Conservation (phyloP, 805 yeast species). For the Metschnikowia chrysomelidarum region DNA sequence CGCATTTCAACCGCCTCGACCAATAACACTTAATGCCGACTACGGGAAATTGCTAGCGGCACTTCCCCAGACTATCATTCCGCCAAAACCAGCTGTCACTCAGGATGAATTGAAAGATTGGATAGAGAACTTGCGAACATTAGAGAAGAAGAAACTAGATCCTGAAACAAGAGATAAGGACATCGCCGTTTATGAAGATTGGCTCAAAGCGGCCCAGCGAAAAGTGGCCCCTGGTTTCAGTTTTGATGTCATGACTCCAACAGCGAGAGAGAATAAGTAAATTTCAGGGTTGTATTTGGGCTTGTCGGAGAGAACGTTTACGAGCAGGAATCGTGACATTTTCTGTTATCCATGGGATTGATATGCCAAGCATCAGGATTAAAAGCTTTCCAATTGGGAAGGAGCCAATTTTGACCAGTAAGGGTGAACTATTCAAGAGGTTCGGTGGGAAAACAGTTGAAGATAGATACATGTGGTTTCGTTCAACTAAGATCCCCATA, state of each 20-base stretch:
- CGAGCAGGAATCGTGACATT: no score
- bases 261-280: no score
- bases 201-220: slow-evolving; percentile 32
- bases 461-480: no score
- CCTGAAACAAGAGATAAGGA: slow-evolving; percentile 14
- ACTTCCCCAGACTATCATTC: slow-evolving; percentile 31
- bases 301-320: no score
- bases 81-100: slow-evolving; percentile 34
- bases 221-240: slow-evolving; percentile 43
- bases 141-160: slow-evolving; percentile 11
- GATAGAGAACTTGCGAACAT: slow-evolving; percentile 23
- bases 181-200: slow-evolving; percentile 22
- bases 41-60: slow-evolving; percentile 40
- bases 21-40: slow-evolving; percentile 50
- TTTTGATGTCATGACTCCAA: slow-evolving; percentile 30
- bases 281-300: no score
- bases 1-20: slow-evolving; percentile 50
- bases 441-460: no score
- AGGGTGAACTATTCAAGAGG: no score
- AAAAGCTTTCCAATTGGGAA: no score
- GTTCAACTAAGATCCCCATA: no score
- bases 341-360: no score
- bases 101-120: slow-evolving; percentile 28
- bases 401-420: no score
- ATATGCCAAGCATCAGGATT: no score